These are phyloP conservation scores for Austroboletus festivus DNA, from an alignment of 768 basidiomycete species.

Conservation along the genomic window DNA sequence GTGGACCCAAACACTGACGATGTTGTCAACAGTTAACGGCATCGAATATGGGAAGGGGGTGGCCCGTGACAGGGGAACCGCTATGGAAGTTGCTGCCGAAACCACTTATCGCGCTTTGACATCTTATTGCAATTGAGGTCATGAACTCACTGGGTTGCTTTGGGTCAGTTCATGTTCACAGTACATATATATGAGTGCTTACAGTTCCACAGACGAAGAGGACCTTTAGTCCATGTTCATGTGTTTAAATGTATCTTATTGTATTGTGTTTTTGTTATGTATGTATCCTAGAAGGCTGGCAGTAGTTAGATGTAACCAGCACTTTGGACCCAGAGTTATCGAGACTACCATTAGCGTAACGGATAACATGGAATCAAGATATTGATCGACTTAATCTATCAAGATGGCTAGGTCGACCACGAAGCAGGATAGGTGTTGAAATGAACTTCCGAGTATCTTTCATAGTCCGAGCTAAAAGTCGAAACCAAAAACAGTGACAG, in stretches of 20 bases:
- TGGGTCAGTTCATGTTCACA: too few relatives aligned
- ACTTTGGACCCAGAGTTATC: background rate
- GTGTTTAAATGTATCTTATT: conserved; percentile 2
- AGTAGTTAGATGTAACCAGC: background rate
- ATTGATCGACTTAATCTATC: background rate
- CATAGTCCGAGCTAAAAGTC: too few relatives aligned
- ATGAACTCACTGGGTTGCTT: background rate
- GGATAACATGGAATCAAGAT: background rate
- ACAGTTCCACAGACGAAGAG: background rate
- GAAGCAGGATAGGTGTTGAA: too few relatives aligned
- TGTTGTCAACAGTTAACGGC: conserved; percentile 19
- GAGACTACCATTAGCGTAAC: background rate
- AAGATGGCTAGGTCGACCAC: too few relatives aligned
- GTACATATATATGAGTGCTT: conserved; percentile 1
- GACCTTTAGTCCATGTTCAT: background rate
- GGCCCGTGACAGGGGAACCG: conserved; percentile 26
- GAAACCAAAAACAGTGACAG: too few relatives aligned
- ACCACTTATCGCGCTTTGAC: conserved; percentile 23
- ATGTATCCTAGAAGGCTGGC: conserved; percentile 2
- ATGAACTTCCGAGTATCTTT: too few relatives aligned
- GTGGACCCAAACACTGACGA: background rate
- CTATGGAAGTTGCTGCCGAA: conserved; percentile 32
- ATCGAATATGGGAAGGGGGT: conserved; percentile 26
- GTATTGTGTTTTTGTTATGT: background rate
- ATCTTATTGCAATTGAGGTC: conserved; percentile 18